Evolutionary conservation across 345 rosid species (phyloP).

Genomic region (Gossypioides kirkii): DNA sequence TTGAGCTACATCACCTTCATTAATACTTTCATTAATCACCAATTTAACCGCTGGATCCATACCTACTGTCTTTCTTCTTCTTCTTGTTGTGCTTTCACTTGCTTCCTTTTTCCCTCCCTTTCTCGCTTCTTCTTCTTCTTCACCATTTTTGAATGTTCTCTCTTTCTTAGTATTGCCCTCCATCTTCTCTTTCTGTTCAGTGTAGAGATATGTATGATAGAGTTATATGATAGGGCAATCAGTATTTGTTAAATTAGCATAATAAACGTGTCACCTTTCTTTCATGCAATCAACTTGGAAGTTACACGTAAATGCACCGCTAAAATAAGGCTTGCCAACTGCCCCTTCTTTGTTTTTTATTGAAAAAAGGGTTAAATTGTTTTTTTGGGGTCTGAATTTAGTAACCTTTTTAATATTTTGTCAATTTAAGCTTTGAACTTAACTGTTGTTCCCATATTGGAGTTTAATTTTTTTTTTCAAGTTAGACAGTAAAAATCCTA

Average conservation of each 20-base stretch:
- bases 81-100: neutral
- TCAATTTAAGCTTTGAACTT: too few relatives aligned
- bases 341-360: too few relatives aligned
- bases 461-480: too few relatives aligned
- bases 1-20: neutral
- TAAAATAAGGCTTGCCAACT: too few relatives aligned
- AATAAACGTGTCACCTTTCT: neutral
- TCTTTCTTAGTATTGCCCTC: constrained; percentile 10
- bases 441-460: too few relatives aligned
- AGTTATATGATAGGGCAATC: neutral
- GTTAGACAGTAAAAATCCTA: too few relatives aligned
- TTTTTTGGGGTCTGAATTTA: too few relatives aligned
- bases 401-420: too few relatives aligned
- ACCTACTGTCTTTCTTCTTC: neutral
- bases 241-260: neutral
- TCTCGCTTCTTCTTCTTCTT: neutral
- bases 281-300: neutral
- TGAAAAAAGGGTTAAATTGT: too few relatives aligned
- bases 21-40: constrained; percentile 19
- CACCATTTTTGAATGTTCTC: constrained; percentile 4
- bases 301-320: neutral
- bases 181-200: neutral
- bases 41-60: constrained; percentile 3
- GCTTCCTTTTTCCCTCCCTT: neutral
- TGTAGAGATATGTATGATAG: too few relatives aligned